Evolutionary conservation across 1,284 basidiomycete species (phyloP), one percentile per base, ranked within the genome.

Genomic region (Papiliotrema flavescens): DNA sequence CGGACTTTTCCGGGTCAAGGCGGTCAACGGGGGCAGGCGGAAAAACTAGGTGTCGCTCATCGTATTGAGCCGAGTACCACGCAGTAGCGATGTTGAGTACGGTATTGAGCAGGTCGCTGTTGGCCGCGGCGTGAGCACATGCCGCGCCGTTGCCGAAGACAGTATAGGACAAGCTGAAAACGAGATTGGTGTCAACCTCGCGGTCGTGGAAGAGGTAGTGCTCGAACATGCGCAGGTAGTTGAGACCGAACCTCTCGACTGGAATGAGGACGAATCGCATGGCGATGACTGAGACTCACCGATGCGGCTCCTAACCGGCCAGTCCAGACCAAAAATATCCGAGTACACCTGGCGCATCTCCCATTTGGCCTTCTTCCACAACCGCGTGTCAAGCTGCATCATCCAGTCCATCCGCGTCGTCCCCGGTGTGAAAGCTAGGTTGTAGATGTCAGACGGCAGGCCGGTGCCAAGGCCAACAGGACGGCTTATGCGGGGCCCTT

Each of bases 81-180:
- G 88, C 81, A 41, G 85, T 83, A 64, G 94, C 88, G 70, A 94
- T 85, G 51, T 85, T 80, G 46, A 94, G 82, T 14, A 96, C 81
- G 20, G 85, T 84, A 1, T 84, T 79, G 60, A 93, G 83, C 61
- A 96, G 83, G 56, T 83, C 81, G 63, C 85, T 80, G n/a, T 82
- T 80, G 39, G 88, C 85, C 46, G 94, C 84, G 60, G 91, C 85
- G 9, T 82, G 80, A 0, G 89, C 87, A 49, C 65, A 66, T 11
- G 92, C 84, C 0, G 87, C 87, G 0, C 91, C 91, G 2, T 91
- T 86, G 0, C 91, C 92, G 77, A 95, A 92, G 34, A 96, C 81
- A 66, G 94, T 89, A 17, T 93, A 82, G 28, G 90, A 88, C 63
- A 95, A 89, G 64, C 90, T 91, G 69, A 92, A 90, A 76, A 95